Percentiles rank a stretch among this genome's conserved stretches.
Conservation (phyloP, 2,329 filamentous ascomycete species). For the Diaporthe sp. region DNA sequence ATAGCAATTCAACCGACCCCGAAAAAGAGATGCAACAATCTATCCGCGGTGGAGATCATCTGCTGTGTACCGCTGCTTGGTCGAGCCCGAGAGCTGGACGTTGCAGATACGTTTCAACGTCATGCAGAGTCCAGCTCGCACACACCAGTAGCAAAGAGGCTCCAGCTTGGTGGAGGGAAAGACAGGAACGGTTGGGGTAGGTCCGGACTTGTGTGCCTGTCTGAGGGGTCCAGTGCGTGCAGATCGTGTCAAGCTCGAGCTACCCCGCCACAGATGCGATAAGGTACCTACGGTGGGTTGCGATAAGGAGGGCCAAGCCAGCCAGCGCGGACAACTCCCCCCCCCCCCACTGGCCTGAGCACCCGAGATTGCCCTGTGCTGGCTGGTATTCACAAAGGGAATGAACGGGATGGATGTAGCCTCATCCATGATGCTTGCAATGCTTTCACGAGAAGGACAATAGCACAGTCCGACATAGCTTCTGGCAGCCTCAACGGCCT, state of each 20-base stretch:
- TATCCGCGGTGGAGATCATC: conserved; percentile 12
- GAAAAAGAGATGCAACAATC: conserved; percentile 8
- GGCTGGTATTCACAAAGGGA: background rate
- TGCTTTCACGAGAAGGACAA: background rate
- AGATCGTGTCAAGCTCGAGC: conserved; percentile 22
- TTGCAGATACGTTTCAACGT: conserved; percentile 24
- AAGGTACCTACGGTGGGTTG: background rate
- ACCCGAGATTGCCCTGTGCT: background rate
- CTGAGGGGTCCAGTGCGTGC: conserved; percentile 14
- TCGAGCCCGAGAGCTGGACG: background rate
- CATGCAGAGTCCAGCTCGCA: background rate
- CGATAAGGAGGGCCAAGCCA: background rate
- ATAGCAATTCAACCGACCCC: conserved; percentile 20
- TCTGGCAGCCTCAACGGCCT: background rate
- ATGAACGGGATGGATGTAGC: background rate
- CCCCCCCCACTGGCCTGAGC: background rate
- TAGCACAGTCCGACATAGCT: background rate
- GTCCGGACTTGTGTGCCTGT: background rate
- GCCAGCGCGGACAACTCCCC: no score
- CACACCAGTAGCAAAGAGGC: background rate
- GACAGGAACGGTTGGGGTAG: conserved; percentile 18
- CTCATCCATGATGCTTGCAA: conserved; percentile 2
- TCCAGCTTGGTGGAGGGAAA: background rate
- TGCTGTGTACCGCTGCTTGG: background rate
- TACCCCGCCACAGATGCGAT: conserved; percentile 18